Evolutionary conservation across 2,329 filamentous ascomycete genomes (phyloP).

Genomic region (Fonsecaea pugnacius): DNA sequence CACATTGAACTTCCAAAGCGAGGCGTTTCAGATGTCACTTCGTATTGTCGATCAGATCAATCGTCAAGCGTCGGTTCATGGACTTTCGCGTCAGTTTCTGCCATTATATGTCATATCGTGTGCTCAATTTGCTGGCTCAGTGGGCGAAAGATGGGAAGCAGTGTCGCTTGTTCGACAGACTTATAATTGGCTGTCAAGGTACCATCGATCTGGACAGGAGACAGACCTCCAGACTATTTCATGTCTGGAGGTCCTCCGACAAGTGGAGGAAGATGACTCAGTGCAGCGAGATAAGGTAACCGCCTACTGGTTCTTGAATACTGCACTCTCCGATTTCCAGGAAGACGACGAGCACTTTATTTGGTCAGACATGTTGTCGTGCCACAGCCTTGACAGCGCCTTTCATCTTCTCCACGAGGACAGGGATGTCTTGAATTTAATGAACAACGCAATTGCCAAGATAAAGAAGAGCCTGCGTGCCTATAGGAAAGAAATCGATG

Average conservation of each 20-base stretch:
- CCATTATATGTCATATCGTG: not conserved
- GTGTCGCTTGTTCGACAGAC: not conserved
- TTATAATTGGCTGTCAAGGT: not conserved
- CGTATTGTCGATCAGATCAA: slow-evolving; percentile 2
- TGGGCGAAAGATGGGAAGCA: not conserved
- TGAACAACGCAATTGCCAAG: not conserved
- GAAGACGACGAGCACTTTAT: not conserved
- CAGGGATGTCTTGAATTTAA: not conserved
- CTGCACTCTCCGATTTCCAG: not conserved
- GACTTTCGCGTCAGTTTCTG: not conserved
- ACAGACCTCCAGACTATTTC: not conserved
- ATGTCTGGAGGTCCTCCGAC: not conserved
- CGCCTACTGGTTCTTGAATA: not conserved
- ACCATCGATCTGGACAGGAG: not conserved
- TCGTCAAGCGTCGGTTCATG: not conserved
- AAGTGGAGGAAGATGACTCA: not conserved
- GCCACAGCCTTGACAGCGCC: not conserved
- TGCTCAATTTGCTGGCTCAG: not conserved
- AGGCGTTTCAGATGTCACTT: not conserved
- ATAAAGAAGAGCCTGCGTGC: not conserved
- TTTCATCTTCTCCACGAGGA: not conserved
- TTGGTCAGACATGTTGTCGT: not conserved
- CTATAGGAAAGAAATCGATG: not conserved
- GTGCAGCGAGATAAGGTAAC: not conserved
- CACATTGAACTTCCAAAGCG: not conserved